A percentile compares a stretch with the other conserved stretches of the same genome.
Evolutionary conservation across 208 protist genomes (phyloP).

Genomic region (Leishmania gerbilli): DNA sequence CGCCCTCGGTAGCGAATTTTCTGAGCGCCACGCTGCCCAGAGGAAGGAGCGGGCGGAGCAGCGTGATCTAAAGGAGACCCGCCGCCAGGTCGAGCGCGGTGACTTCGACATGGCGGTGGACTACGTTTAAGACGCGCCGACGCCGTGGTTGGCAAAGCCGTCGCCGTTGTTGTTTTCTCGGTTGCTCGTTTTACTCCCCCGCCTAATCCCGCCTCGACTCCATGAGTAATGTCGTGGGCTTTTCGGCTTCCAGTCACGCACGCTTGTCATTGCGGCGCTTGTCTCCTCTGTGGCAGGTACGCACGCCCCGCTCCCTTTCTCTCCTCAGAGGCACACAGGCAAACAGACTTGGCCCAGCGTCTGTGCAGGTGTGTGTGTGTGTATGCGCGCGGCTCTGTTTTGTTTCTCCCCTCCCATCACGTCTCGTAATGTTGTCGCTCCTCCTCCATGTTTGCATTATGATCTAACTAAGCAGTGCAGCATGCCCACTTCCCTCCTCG

Average conservation of each 20-base stretch:
- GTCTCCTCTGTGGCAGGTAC: background rate
- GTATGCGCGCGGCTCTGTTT: background rate
- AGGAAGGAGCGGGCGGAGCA: slow-evolving; percentile 41
- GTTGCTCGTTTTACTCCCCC: background rate
- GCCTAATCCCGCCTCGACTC: background rate
- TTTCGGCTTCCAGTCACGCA: background rate
- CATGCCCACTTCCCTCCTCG: background rate
- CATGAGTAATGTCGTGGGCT: background rate
- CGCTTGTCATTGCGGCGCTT: background rate
- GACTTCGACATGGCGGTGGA: slow-evolving; percentile 48
- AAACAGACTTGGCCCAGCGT: background rate
- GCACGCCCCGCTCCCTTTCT: background rate
- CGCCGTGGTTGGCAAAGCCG: background rate
- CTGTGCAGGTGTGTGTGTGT: background rate
- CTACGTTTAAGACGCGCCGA: slow-evolving; percentile 35
- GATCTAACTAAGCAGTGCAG: background rate
- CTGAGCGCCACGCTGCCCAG: slow-evolving; percentile 8
- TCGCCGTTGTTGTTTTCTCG: too few relatives aligned
- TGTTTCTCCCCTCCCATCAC: background rate
- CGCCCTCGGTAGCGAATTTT: slow-evolving; percentile 6
- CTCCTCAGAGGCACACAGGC: background rate
- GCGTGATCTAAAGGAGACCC: slow-evolving; percentile 60
- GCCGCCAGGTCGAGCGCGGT: slow-evolving; percentile 12
- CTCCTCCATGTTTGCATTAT: background rate
- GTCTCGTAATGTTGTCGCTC: background rate